Evolutionary conservation across 768 basidiomycete species (phyloP), one percentile per base, ranked within the genome.

Genomic region (Termitomyces sp.): DNA sequence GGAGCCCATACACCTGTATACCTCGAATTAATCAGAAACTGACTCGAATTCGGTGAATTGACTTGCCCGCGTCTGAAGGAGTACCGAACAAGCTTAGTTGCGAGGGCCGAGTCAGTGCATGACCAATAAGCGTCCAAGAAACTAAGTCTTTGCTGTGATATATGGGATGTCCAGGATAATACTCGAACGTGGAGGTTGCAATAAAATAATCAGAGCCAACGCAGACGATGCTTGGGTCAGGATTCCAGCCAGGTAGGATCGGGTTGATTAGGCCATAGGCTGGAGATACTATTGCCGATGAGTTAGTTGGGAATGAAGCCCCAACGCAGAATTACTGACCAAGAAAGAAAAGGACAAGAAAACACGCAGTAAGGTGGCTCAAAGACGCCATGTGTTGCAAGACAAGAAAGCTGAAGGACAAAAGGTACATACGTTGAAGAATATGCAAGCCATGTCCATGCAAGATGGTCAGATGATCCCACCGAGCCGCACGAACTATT

Each of bases 161-260:
- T n/a, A 77, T 75, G 1, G 76, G 74, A 54, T 75, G 71, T 5
- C 75, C 76, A 14, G 76, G 76, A 58, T 70, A 77, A 55, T 74
- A 74, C 58, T 76, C 75, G 30, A 77, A 77, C 5, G 72, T 71
- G 2, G 75, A 76, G 0, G 75, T 77, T 4, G 71, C 67, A 50
- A 75, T 70, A 63, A 76, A 77, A 56, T 76, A 77, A 63, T 76
- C 73, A 1, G 67, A 54, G 13, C 72, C 74, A 47, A 76, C 75
- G 55, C 74, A 72, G n/a, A 77, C 36, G 30, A 76, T 72, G 30
- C 68, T 70, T 4, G 76, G 76, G 62, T 77, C 76, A 13, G 76
- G 74, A 54, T 76, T 77, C 74, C 74, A 77, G 35, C 76, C 76
- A 8, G 74, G 72, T 3, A 77, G 63, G 14, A 77, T 74, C 8